Base-by-base conservation (phyloP, 352 stramenopile species). In the Phytophthora sansomeana region DNA sequence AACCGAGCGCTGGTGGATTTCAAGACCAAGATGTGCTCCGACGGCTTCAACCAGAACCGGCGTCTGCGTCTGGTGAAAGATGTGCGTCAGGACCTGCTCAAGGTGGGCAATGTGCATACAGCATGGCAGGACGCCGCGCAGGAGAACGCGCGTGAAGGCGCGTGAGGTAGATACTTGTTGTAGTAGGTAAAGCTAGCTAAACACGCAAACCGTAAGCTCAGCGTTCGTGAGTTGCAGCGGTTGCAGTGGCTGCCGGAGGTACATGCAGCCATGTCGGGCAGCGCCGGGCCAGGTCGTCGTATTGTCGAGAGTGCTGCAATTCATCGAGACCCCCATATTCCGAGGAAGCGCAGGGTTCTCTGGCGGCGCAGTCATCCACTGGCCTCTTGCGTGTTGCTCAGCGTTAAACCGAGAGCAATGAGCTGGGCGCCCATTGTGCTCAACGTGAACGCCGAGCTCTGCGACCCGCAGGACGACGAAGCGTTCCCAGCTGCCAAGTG, bases 21-120 rank as follows among this genome's bases (percentile, higher is more conserved):
- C 58, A 90, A 89, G 51, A 66, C 69, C 28, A 69, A 69, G 5
- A 67, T 85, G 30, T 95, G 87, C 39, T 48, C 63, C 4, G 63
- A 86, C 39, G 85, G 87, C 29, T 93, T 89, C 63, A 95, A 90
- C 55, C 53, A 74, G 26, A 92, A 95, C 70, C 78, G 77, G 24
- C 71, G 74, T 21, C 61, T 95, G 42, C 77, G 81, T 0, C 74
- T 93, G 4, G 69, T 90, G 35, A 72, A 71, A 53, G 61, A 64
- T 21, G 80, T 83, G 29, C 76, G 73, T 4, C 74, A 79, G 9
- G 65, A 75, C 4, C 19, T 70, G 42, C 73, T 92, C 16, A 73
- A 80, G 48, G 71, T 90, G 35, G 84, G 84, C 4, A 58, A 63
- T 0, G 72, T 91, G 29, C 54, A 80, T n/a, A 32, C 44, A 0